phyloP scores from a whole-genome alignment of 2,329 filamentous ascomycete genomes.

The Fonsecaea nubica region DNA sequence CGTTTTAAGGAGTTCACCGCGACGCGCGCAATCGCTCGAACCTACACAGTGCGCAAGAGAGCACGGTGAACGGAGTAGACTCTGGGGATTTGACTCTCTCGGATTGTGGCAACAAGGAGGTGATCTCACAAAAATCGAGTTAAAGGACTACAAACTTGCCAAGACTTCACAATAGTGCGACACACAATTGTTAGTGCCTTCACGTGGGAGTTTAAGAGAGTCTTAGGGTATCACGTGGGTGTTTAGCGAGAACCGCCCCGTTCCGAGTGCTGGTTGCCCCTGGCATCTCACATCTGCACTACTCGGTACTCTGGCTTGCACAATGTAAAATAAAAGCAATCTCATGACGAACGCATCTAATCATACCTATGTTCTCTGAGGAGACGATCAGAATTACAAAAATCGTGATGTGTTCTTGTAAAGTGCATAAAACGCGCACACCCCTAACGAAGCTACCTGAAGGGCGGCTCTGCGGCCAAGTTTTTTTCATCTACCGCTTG shows the following conservation, averaged over 20 bases:
- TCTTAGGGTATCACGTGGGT: background rate
- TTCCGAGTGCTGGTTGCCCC: background rate
- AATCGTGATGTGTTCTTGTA: conserved; percentile 6
- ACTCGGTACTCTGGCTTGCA: too few species aligned
- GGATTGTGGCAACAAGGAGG: background rate
- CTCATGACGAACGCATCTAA: background rate
- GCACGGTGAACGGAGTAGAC: background rate
- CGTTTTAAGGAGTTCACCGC: background rate
- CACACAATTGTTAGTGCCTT: background rate
- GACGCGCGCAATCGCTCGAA: background rate
- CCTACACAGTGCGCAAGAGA: background rate
- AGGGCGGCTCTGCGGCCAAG: background rate
- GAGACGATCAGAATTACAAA: background rate
- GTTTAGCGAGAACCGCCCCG: background rate
- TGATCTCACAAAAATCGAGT: background rate
- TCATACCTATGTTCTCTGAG: background rate
- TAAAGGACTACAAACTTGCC: background rate
- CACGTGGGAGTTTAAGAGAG: background rate
- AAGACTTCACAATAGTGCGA: conserved; percentile 1
- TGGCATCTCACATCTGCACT: too few species aligned
- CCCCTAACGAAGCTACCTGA: conserved; percentile 12
- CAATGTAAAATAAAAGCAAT: background rate
- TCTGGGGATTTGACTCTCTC: background rate
- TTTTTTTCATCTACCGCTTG: background rate
- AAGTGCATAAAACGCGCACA: background rate